Evolutionary conservation across 108 stramenopile genomes (phyloP).

Genomic region (Conticribra weissflogii): DNA sequence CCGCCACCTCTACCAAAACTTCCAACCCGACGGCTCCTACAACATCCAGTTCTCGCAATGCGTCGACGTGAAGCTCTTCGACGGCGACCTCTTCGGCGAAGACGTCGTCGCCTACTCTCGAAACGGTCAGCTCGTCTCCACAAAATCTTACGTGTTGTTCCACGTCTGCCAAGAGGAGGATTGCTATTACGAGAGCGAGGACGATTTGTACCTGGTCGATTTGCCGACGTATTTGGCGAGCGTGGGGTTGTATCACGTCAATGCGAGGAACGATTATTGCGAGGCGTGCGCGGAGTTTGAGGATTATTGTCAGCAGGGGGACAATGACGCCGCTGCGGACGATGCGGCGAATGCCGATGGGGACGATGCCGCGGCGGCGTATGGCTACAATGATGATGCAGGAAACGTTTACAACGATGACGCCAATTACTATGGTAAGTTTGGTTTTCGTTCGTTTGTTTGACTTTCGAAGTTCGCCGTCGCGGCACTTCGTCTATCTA

Average conservation of each 20-base stretch:
- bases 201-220: constrained; percentile 60
- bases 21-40: constrained; percentile 21
- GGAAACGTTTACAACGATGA: constrained; percentile 53
- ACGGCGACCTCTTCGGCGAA: constrained; percentile 41
- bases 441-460: too few species aligned
- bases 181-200: constrained; percentile 57
- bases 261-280: constrained; percentile 53
- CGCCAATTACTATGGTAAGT: too few species aligned
- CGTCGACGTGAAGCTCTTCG: constrained; percentile 36
- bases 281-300: constrained; percentile 55
- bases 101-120: constrained; percentile 28
- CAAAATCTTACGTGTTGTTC: constrained; percentile 67
- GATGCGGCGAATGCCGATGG: constrained; percentile 11
- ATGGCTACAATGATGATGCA: constrained; percentile 29
- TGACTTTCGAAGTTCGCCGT: too few species aligned
- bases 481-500: too few species aligned
- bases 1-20: constrained; percentile 1
- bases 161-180: constrained; percentile 54
- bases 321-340: constrained; percentile 32
- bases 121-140: constrained; percentile 41
- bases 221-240: constrained; percentile 56
- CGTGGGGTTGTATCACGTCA: constrained; percentile 51
- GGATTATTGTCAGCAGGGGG: constrained; percentile 55
- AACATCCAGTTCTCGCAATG: constrained; percentile 44
- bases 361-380: not conserved